Evolutionary conservation across 768 basidiomycete species (phyloP), one percentile per base, ranked within the genome.

Genomic region (Melanogaster broomeanus): DNA sequence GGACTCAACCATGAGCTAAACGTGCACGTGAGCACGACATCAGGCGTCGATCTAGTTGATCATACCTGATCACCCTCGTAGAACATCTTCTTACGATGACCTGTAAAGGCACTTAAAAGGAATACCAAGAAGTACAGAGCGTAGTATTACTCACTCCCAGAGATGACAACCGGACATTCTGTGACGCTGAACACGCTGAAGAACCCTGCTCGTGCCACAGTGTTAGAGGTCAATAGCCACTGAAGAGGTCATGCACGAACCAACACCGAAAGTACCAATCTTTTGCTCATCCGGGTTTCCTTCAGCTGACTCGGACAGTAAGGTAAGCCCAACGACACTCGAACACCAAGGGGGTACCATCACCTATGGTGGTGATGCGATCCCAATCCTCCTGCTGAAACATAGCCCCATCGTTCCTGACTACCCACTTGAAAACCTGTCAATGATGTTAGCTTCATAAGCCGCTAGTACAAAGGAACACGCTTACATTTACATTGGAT

Each of bases 251-350:
- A 13, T 46, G 11, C 33, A 54, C 56, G 25, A 42, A 63, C 62
- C 67, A 35, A 71, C 70, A 35, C 72, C 72, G 42, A 74, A 73
- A 28, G 77, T 77, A 24, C 80, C 80, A 44, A 82, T 78, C 67
- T 77, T 77, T 44, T 72, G 66, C 56, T 78, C 78, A 52, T 81
- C 77, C 1, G 79, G 79, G 54, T 82, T 80, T 4, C 80, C 80
- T 25, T 75, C 74, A 13, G 80, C 80, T 61, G 62, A n/a, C n/a
- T n/a, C n/a, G n/a, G n/a, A 52, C 42, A 34, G 41, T 7, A 6
- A 28, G 21, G 34, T 31, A 5, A 37, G 34, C 54, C 2, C 40
- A 24, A 34, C n/a, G 10, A 2, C 19, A 16, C n/a, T 4, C 9
- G 21, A 47, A 24, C 15, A 28, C 12, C 5, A 15, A 0, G 35